Evolutionary conservation across 352 stramenopile genomes (phyloP), one percentile per base, ranked within the genome.

Genomic region (Pythium sukuiense): DNA sequence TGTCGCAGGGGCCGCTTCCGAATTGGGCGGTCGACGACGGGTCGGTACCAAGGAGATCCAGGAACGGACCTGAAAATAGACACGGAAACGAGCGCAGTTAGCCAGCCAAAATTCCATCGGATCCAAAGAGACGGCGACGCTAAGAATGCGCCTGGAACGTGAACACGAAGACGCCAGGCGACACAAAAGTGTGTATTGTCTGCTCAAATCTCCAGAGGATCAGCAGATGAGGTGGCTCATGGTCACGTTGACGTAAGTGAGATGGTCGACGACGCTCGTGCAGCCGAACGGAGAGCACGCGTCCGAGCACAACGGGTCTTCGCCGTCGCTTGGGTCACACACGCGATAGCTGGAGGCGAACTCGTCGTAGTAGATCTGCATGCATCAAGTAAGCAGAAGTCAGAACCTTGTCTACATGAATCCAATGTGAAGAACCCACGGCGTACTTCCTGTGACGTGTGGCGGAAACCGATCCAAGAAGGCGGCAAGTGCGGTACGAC

Each of bases 141-240:
- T 13, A 26, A 26, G 45, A 52, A 52, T n/a, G 45, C 45, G 45
- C 45, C 45, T 52, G 45, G 45, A 52, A 52, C 45, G 45, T 16
- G 45, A 52, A 52, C 2, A 16, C 48, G 24, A 50, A n/a, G 14
- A 52, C 35, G 56, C 55, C n/a, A n/a, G n/a, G 61, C 48, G 27
- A 45, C 48, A 41, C 14, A 43, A 11, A 32, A 55, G 35, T 2
- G 54, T 60, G 20, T 48, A 60, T 49, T 49, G 35, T 39, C 24
- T 39, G 35, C 29, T 59, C 32, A 30, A 48, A 32, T 59, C 13
- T 33, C 7, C 18, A 26, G 26, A 50, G 13, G 24, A 9, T 74
- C 78, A 95, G 74, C 87, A 95, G 41, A 92, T 83, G 59, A 95
- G 76, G 70, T 95, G 87, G 70, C 87, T 93, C 84, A 95, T 92